These are phyloP conservation scores for Daedaleopsis sinensis DNA, from an alignment of 768 basidiomycete species.

Conservation along the genomic window DNA sequence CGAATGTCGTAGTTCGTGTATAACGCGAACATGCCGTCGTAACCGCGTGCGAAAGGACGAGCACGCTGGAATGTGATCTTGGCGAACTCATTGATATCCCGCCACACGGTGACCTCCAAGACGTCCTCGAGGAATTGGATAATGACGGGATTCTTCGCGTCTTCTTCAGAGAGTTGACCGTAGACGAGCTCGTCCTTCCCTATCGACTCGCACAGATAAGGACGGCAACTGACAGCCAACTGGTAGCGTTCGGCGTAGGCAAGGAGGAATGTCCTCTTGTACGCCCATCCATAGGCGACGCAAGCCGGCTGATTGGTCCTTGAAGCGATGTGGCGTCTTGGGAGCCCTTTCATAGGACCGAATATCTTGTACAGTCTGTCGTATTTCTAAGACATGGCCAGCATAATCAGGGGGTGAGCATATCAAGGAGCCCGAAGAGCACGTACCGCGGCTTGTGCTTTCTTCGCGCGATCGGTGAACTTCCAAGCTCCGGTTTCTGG, in stretches of 20 bases:
- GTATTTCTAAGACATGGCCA: background rate
- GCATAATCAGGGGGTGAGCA: background rate
- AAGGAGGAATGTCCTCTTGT: background rate
- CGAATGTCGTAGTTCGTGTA: background rate
- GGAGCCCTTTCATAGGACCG: background rate
- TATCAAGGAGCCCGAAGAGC: background rate
- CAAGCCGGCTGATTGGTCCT: background rate
- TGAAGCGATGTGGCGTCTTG: background rate
- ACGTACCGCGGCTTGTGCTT: background rate
- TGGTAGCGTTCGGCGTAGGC: background rate
- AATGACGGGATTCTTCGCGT: too few species aligned
- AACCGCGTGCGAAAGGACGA: background rate
- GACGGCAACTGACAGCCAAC: background rate
- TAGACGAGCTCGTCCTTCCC: background rate
- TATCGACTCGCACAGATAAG: background rate
- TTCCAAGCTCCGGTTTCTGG: background rate
- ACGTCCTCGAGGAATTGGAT: too few species aligned
- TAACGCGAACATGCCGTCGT: background rate
- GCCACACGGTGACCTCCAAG: background rate
- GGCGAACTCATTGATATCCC: background rate
- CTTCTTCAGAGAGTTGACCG: background rate
- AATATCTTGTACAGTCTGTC: background rate
- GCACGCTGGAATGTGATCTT: background rate
- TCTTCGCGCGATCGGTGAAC: background rate
- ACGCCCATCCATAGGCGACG: background rate